Base-by-base conservation (phyloP, 768 basidiomycete genomes). In the Auricularia sp. region DNA sequence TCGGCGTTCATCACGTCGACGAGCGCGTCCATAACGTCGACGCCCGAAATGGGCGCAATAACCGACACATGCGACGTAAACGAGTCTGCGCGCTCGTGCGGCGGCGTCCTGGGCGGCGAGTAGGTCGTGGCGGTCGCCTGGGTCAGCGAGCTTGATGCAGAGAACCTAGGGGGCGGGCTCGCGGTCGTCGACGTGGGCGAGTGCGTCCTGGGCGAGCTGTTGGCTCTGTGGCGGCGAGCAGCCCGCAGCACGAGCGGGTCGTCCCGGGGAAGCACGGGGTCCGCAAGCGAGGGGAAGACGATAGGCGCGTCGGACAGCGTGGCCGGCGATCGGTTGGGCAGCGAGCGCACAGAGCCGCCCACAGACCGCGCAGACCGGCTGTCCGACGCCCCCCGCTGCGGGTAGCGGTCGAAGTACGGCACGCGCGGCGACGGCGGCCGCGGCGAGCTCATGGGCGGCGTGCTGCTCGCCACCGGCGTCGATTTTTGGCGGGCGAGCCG, bases 1-100 rank as follows among this genome's bases (percentile, higher is more conserved):
- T 43, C 68, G 34, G 87, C 87, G 70, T 93, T 93, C 91, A 93
- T 93, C 8, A 88, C 89, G 68, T 92, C 91, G 6, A 93, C 91
- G 62, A 93, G 74, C 12, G 91, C 91, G 72, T 93, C 91, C 86
- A 93, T 88, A 8, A 61, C 54, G 75, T 92, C 91, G 8, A 93
- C 90, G 2, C 90, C 90, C 4, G 89, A 74, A 6, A 88, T 76
- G 3, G 90, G 89, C 21, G 90, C 90, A 54, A 90, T 83, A 21
- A 93, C 90, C 34, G 89, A 72, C 33, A 87, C 86, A 12, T 62
- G 66, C 21, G 56, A 59, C 33, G 61, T n/a, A 12, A 64, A 39
- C 35, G 21, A 11, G 23, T 59, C 23, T 18, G 35, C 14, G 14
- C n/a, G 39, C 12, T 36, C 33, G 23, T 42, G 63, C 43, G 36